phyloP scores from a whole-genome alignment of 768 basidiomycete species.

The Leccinum subgranulosum region DNA sequence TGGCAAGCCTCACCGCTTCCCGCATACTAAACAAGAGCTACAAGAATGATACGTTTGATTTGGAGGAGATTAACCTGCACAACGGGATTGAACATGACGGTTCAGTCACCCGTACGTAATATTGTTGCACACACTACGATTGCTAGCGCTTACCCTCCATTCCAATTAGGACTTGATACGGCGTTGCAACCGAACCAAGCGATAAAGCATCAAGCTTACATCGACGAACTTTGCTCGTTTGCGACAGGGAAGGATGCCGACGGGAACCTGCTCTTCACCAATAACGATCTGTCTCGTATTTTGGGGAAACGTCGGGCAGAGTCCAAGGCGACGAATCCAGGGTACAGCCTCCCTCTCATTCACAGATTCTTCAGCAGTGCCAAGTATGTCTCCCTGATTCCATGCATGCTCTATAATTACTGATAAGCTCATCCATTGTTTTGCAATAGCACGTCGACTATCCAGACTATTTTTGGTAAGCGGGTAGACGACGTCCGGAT shows the following conservation, averaged over 20 bases:
- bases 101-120: slow-evolving; percentile 26
- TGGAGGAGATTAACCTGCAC: slow-evolving; percentile 37
- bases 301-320: slow-evolving; percentile 60
- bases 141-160: neutral
- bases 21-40: slow-evolving; percentile 55
- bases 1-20: slow-evolving; percentile 59
- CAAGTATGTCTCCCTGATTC: slow-evolving; percentile 47
- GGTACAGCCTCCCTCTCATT: slow-evolving; percentile 44
- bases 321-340: slow-evolving; percentile 47
- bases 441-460: slow-evolving; percentile 52
- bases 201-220: slow-evolving; percentile 44
- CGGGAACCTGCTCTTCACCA: slow-evolving; percentile 48
- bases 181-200: slow-evolving; percentile 49
- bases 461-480: slow-evolving; percentile 66
- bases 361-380: slow-evolving; percentile 66
- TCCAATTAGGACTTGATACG: slow-evolving; percentile 49
- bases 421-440: neutral
- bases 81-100: slow-evolving; percentile 19
- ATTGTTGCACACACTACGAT: neutral
- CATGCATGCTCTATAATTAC: neutral
- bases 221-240: slow-evolving; percentile 53
- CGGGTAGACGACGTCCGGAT: slow-evolving; percentile 50
- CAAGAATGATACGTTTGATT: slow-evolving; percentile 54
- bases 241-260: slow-evolving; percentile 56
- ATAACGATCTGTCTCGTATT: slow-evolving; percentile 55